Conservation (phyloP, 306 rosid species). For the Cucurbita moschata region DNA sequence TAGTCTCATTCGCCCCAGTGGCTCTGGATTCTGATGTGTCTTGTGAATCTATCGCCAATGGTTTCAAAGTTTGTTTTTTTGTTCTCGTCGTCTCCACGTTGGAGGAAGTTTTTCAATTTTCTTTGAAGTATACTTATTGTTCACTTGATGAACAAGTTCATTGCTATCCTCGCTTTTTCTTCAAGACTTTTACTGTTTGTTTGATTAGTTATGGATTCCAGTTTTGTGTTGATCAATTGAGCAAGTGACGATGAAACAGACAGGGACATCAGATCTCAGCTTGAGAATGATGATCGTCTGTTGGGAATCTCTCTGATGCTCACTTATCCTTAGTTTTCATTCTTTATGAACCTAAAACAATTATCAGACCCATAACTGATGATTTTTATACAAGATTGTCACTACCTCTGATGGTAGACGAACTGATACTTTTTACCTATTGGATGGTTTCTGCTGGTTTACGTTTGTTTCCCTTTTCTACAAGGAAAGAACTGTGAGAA, state of each 20-base stretch:
- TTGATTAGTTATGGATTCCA: neutral
- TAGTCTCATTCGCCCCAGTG: neutral
- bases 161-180: neutral
- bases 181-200: too few relatives aligned
- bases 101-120: neutral
- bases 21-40: neutral
- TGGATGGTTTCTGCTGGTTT: neutral
- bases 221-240: neutral
- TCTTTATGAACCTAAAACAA: neutral
- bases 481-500: neutral
- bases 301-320: slow-evolving; percentile 70
- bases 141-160: too few relatives aligned
- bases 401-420: slow-evolving; percentile 40
- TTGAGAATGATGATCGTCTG: slow-evolving; percentile 36
- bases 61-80: neutral
- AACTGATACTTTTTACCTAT: neutral
- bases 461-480: neutral
- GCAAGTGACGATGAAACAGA: slow-evolving; percentile 43
- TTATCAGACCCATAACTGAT: slow-evolving; percentile 10
- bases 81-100: too few relatives aligned
- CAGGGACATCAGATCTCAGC: slow-evolving; percentile 53
- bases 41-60: neutral
- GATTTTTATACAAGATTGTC: slow-evolving; percentile 42
- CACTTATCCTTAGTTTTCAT: neutral
- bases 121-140: slow-evolving; percentile 35